These are phyloP conservation scores for Rhynchospora pubera DNA, from an alignment of 176 grass and related monocot species.

Conservation along the genomic window DNA sequence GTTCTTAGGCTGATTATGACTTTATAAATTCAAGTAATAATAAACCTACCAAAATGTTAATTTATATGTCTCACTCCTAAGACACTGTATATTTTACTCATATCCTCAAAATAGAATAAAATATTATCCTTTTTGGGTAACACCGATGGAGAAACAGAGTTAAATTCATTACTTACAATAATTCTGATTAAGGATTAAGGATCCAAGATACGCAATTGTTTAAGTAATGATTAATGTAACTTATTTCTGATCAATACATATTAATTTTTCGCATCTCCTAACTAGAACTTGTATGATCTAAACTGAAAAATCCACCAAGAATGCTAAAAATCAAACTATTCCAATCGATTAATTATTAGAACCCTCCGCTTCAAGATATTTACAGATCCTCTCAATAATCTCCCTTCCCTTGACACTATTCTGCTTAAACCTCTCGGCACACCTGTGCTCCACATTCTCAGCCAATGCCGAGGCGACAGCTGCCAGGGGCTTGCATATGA, in stretches of 20 bases:
- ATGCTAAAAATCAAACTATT: background rate
- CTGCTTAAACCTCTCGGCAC: conserved; percentile 53
- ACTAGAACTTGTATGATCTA: too few species aligned
- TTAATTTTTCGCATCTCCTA: too few species aligned
- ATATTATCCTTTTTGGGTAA: background rate
- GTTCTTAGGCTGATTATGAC: too few species aligned
- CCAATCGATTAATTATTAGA: background rate
- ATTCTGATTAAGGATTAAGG: background rate
- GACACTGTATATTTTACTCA: too few species aligned
- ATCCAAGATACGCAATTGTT: background rate
- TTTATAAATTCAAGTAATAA: too few species aligned
- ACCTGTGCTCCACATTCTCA: conserved; percentile 50
- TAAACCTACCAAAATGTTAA: background rate
- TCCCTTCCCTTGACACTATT: conserved; percentile 45
- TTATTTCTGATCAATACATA: background rate
- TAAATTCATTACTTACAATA: background rate
- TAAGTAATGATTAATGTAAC: background rate
- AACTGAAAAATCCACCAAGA: background rate
- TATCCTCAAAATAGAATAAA: background rate
- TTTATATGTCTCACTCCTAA: background rate
- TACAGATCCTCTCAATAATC: conserved; percentile 59
- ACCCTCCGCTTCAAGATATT: conserved; percentile 20
- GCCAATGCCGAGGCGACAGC: conserved; percentile 37
- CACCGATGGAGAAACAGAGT: background rate
- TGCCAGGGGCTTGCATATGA: conserved; percentile 53